Evolutionary conservation across 2,329 filamentous ascomycete species (phyloP), one percentile per base, ranked within the genome.

Genomic region (Scytalidium sp.): DNA sequence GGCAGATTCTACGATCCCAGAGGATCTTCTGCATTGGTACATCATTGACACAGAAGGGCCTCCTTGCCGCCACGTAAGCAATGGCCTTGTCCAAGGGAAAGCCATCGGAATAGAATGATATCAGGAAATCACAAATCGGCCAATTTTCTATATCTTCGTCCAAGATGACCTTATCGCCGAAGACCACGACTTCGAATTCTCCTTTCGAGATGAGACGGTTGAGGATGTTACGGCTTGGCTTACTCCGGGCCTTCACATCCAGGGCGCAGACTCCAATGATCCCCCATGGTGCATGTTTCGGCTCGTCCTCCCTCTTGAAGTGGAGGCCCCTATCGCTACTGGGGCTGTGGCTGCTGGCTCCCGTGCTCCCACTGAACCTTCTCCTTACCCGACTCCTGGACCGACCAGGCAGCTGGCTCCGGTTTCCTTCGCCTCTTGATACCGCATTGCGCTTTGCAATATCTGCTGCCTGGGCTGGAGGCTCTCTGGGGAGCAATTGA

Each of bases 1-100:
- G 78, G 60, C 94, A 97, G 20, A 97, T 76, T 27, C 95, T 85
- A 43, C 95, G 84, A 67, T 99, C 94, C 94, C 94, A 99, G 3
- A 99, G 75, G 5, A 99, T 84, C 68, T 95, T 92, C 67, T 99
- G 94, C 90, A 99, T 97, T 1, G 91, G 89, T 41, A 99, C 77
- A 67, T 99, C 93, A 65, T 99, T 99, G 64, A 99, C 92, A 65
- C 93, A 97, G 61, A 97, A 97, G 1, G 94, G 94, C 65, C 96
- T 96, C 49, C 94, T 85, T 10, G 96, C 81, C 63, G 91, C 90
- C 54, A 91, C 90, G 68, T 99, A 99, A 27, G 91, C 90, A 60
- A 99, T 96, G 4, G 95, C 94, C 67, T 99, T 99, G 58, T 97
- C 92, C 43, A 99, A 74, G 0, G 94, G 94, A 59, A 99, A 99